Conservation (phyloP, 2,329 filamentous ascomycete genomes). For the Curvularia verruculosa region DNA sequence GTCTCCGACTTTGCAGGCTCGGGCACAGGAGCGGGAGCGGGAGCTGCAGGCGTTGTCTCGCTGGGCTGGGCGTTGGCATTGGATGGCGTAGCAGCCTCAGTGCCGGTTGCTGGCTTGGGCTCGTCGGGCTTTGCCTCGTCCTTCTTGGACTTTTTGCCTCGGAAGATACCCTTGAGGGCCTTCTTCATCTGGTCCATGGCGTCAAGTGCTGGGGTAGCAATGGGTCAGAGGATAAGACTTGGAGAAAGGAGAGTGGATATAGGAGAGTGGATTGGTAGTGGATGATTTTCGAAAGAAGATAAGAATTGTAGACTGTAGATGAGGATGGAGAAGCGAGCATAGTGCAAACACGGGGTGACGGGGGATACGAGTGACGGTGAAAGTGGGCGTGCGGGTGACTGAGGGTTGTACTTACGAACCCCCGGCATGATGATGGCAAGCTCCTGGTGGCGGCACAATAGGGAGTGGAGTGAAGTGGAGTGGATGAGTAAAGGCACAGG, state of each 20-base stretch:
- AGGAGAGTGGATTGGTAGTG: not conserved
- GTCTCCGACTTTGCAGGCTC: slow-evolving; percentile 19
- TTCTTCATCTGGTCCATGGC: slow-evolving; percentile 47
- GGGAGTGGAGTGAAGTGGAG: not conserved
- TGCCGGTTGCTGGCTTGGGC: slow-evolving; percentile 34
- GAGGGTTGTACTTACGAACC: slow-evolving; percentile 45
- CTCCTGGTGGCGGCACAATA: not conserved
- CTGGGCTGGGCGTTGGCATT: slow-evolving; percentile 36
- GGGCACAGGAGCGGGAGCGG: slow-evolving; percentile 37
- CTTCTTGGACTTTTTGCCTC: slow-evolving; percentile 41
- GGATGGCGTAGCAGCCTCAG: slow-evolving; percentile 30
- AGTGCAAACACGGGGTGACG: not conserved
- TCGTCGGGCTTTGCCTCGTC: slow-evolving; percentile 32
- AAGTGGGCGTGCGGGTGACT: slow-evolving; percentile 14
- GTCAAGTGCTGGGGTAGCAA: slow-evolving; percentile 39
- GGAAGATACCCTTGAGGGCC: slow-evolving; percentile 48
- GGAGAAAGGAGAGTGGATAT: not conserved
- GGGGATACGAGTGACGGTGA: slow-evolving; percentile 4
- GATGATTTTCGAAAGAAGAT: not conserved
- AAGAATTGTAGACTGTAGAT: not conserved
- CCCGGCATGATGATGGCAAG: slow-evolving; percentile 43
- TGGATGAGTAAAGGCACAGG: not conserved
- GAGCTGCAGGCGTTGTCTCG: slow-evolving; percentile 43
- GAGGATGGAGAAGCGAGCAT: not conserved
- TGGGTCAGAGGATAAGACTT: slow-evolving; percentile 17